Evolutionary conservation across 805 yeast genomes (phyloP), one percentile per base, ranked within the genome.

Genomic region (Candida loeiensis): DNA sequence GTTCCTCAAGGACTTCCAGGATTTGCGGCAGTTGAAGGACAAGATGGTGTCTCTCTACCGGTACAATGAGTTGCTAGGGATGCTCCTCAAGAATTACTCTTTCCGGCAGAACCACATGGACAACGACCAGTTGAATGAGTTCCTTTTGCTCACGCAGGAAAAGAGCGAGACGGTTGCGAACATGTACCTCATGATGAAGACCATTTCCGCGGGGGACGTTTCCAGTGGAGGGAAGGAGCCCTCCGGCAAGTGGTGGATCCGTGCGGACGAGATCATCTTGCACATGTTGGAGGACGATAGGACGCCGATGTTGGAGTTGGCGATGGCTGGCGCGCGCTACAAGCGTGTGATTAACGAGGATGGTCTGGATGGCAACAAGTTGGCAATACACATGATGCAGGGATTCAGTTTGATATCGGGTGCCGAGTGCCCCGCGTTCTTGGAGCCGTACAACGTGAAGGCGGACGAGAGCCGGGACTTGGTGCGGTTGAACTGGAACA

Each of bases 1-100:
- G 30, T 69, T 90, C 46, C 77, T 87, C 3, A 75, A 85, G 21
- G 90, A 87, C 54, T 74, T 84, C 55, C 77, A 77, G 26, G 83
- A 87, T 47, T 56, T 81, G 29, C 44, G 61, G 0, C 69, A 73
- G 2, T 66, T 85, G 14, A 65, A 74, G 25, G 55, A 57, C 4
- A 64, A 79, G 27, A 68, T 86, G 22, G 53, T 58, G 16, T 47
- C 51, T 2, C 58, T 86, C 28, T 89, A 80, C 48, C 49, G 59
- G 2, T 75, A 78, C 30, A 57, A 76, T 40, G 46, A 58, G 4
- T 61, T 66, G 4, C 57, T 82, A 28, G 51, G 55, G 3, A 49
- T 55, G 4, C 59, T 83, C 35, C 61, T 69, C 28, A 61, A 65
- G 14, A 78, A 77, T 51, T 70, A 75, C 46, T 60, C 63, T 14